Percentiles rank a stretch among this genome's conserved stretches.
Conservation (phyloP, 2,329 filamentous ascomycete species). For the Cercospora sp. region DNA sequence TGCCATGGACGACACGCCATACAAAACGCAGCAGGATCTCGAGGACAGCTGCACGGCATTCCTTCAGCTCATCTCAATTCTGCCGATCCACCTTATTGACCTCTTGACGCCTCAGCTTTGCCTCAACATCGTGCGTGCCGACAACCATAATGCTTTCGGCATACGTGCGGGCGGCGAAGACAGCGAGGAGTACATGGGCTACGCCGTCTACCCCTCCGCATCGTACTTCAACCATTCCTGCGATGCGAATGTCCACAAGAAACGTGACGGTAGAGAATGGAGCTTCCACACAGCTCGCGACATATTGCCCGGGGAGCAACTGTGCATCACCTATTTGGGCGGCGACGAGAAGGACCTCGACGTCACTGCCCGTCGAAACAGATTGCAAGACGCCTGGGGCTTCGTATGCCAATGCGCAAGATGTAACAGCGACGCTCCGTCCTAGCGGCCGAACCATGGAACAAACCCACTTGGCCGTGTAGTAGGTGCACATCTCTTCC, state of each 20-base stretch:
- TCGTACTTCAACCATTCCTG: conserved; percentile 54
- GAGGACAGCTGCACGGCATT: conserved; percentile 43
- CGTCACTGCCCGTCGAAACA: conserved; percentile 40
- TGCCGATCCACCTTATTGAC: conserved; percentile 41
- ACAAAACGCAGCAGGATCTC: conserved; percentile 45
- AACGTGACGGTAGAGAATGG: conserved; percentile 44
- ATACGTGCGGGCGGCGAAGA: conserved; percentile 44
- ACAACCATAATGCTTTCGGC: conserved; percentile 51
- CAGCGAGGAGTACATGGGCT: conserved; percentile 51
- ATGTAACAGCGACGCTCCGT: conserved; percentile 33
- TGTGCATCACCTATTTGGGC: conserved; percentile 52
- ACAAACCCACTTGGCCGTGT: not conserved
- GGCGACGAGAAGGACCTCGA: conserved; percentile 48
- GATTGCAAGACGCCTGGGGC: conserved; percentile 46
- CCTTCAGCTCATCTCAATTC: conserved; percentile 45
- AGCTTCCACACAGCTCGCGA: conserved; percentile 42
- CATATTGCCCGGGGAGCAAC: conserved; percentile 43
- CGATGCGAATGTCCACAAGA: conserved; percentile 47
- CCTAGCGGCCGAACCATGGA: not conserved
- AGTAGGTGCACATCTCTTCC: not conserved
- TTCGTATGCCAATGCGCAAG: conserved; percentile 48
- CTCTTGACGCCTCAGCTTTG: conserved; percentile 40
- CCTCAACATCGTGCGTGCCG: conserved; percentile 41
- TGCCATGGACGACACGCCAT: conserved; percentile 45
- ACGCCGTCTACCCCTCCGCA: conserved; percentile 49